Evolutionary conservation across 2,329 filamentous ascomycete species (phyloP).

Genomic region (Colletotrichum salicis): DNA sequence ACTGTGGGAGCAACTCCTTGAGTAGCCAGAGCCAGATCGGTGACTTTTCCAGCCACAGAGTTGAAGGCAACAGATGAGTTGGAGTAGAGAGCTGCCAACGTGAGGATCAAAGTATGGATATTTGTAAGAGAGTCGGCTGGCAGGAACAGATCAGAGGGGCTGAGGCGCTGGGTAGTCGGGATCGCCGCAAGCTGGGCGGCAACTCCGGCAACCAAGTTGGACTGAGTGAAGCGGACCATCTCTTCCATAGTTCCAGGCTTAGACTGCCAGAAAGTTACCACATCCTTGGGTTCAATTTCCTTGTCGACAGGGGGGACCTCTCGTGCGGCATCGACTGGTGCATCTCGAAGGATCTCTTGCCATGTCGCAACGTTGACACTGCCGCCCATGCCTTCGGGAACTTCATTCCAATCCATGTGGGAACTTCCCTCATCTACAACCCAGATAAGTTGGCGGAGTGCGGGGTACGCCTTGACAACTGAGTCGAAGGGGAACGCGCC

Average conservation of each 20-base stretch:
- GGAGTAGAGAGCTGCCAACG: conserved; percentile 83
- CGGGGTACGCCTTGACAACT: conserved; percentile 74
- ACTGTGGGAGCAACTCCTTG: conserved; percentile 83
- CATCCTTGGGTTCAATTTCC: conserved; percentile 61
- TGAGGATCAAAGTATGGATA: conserved; percentile 81
- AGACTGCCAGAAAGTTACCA: conserved; percentile 75
- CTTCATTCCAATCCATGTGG: conserved; percentile 95
- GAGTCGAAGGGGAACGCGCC: conserved; percentile 85
- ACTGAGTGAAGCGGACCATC: conserved; percentile 83
- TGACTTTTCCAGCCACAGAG: conserved; percentile 80
- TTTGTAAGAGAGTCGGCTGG: conserved; percentile 84
- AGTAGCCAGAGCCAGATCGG: conserved; percentile 78
- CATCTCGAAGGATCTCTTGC: conserved; percentile 86
- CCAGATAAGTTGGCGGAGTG: conserved; percentile 85
- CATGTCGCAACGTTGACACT: conserved; percentile 87
- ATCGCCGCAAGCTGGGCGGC: conserved; percentile 81
- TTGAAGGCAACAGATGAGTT: conserved; percentile 90
- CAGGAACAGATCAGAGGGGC: conserved; percentile 81
- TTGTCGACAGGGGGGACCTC: conserved; percentile 74
- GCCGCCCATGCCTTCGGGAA: conserved; percentile 79
- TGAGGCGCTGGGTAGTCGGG: conserved; percentile 79
- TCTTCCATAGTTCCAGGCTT: conserved; percentile 66
- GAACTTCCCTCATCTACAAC: conserved; percentile 90
- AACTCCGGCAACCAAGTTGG: conserved; percentile 87
- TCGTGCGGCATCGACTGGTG: conserved; percentile 64